Evolutionary conservation across 2,329 filamentous ascomycete genomes (phyloP).

Genomic region (Byssoonygena ceratinophila): DNA sequence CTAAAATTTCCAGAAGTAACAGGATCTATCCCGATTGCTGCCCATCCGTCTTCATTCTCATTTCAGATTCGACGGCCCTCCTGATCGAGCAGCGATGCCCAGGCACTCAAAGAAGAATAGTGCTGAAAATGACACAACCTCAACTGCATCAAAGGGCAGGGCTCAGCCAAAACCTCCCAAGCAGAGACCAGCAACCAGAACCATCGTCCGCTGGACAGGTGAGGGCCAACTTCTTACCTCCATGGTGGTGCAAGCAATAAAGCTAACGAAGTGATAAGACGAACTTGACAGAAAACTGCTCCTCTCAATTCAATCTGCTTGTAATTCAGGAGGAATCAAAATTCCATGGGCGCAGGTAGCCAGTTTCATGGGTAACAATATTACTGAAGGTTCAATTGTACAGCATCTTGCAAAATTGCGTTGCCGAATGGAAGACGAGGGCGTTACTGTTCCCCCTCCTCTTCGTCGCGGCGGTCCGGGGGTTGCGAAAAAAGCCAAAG

Average conservation of each 20-base stretch:
- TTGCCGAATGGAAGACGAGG: slow-evolving; percentile 24
- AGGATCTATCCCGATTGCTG: not conserved
- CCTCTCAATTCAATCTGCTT: slow-evolving; percentile 34
- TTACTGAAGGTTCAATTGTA: slow-evolving; percentile 36
- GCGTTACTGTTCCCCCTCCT: slow-evolving; percentile 32
- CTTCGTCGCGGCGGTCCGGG: slow-evolving; percentile 28
- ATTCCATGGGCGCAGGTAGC: slow-evolving; percentile 38
- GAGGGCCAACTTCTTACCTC: slow-evolving; percentile 14
- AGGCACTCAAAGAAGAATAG: not conserved
- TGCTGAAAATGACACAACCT: not conserved
- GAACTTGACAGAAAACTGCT: slow-evolving; percentile 37
- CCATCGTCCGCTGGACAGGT: slow-evolving; percentile 37
- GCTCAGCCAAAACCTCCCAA: slow-evolving; percentile 12
- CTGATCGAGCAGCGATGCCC: not conserved
- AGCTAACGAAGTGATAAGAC: slow-evolving; percentile 24
- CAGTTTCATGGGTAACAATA: slow-evolving; percentile 30
- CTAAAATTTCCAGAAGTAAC: not conserved
- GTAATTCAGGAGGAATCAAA: slow-evolving; percentile 28
- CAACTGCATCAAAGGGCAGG: not conserved
- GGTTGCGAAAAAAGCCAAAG: not conserved
- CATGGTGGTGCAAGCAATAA: not conserved
- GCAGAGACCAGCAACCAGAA: slow-evolving; percentile 27
- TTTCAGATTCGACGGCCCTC: not conserved
- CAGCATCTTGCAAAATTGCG: slow-evolving; percentile 41
- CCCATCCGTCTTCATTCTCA: not conserved